These are phyloP conservation scores for Clarireedia paspali DNA, from an alignment of 2,329 filamentous ascomycete species.

Conservation along the genomic window DNA sequence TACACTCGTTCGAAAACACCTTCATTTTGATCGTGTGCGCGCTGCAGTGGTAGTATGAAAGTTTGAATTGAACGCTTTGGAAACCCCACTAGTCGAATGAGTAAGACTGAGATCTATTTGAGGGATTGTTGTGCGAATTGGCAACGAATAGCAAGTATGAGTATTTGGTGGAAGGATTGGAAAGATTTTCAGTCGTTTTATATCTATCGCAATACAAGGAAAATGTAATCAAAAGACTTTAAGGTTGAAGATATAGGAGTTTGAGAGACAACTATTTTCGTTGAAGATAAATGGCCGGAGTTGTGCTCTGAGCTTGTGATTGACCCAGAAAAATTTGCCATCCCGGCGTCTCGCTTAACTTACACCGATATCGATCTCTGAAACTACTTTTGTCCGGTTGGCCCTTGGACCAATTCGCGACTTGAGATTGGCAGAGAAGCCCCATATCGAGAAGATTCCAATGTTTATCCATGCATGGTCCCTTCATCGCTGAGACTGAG, in stretches of 20 bases:
- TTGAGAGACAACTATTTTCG: background rate
- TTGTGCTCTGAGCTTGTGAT: background rate
- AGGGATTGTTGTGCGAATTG: background rate
- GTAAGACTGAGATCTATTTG: background rate
- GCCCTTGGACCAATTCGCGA: background rate
- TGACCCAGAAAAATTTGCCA: background rate
- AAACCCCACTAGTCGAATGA: background rate
- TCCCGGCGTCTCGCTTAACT: background rate
- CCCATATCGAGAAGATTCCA: background rate
- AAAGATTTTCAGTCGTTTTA: background rate
- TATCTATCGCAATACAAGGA: background rate
- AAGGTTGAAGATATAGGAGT: background rate
- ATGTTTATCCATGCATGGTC: background rate
- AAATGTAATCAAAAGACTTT: background rate
- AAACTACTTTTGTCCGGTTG: background rate
- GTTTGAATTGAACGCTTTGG: background rate
- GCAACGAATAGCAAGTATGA: background rate
- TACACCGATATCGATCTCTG: background rate
- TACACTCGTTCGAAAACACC: slow-evolving; percentile 84
- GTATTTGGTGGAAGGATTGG: background rate
- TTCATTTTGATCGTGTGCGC: slow-evolving; percentile 58
- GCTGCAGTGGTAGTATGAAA: background rate
- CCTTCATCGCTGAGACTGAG: background rate
- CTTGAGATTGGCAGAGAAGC: background rate
- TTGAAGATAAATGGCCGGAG: background rate